These are phyloP conservation scores for Penstemon davidsonii DNA, from an alignment of 257 asterid species.

Conservation along the genomic window DNA sequence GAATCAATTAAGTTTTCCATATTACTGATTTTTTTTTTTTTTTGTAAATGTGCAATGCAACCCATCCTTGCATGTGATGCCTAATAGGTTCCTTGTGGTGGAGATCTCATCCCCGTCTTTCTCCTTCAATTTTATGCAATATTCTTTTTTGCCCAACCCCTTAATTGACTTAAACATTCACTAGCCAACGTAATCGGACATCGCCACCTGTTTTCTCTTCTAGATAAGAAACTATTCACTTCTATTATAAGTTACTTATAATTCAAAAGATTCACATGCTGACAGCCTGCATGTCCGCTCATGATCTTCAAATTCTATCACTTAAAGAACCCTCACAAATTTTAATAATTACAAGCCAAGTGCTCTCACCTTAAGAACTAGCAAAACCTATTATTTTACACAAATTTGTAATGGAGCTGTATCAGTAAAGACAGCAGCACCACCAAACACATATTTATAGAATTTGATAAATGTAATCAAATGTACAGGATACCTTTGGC, in stretches of 20 bases:
- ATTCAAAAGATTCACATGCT: conserved; percentile 12
- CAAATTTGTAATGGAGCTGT: background rate
- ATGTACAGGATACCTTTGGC: conserved; percentile 72
- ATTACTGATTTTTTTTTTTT: background rate
- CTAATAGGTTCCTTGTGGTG: background rate
- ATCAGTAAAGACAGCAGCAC: conserved; percentile 7
- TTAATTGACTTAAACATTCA: background rate
- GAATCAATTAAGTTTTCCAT: background rate
- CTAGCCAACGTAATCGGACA: conserved; percentile 7
- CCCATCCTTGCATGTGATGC: background rate
- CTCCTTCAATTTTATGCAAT: conserved; percentile 1
- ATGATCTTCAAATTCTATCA: background rate
- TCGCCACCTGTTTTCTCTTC: background rate
- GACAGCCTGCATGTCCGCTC: background rate
- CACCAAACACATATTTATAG: conserved; percentile 1
- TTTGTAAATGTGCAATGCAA: background rate
- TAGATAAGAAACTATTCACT: background rate
- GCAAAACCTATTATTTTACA: background rate
- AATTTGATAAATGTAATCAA: conserved; percentile 11
- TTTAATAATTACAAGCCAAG: background rate
- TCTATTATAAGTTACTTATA: background rate
- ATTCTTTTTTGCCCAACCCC: background rate
- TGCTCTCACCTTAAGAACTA: background rate
- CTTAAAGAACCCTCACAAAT: background rate
- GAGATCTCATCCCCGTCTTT: background rate